Percentiles rank a stretch among this genome's conserved stretches.
Evolutionary conservation across 345 rosid genomes (phyloP).

Genomic region (Carallia brachiata): DNA sequence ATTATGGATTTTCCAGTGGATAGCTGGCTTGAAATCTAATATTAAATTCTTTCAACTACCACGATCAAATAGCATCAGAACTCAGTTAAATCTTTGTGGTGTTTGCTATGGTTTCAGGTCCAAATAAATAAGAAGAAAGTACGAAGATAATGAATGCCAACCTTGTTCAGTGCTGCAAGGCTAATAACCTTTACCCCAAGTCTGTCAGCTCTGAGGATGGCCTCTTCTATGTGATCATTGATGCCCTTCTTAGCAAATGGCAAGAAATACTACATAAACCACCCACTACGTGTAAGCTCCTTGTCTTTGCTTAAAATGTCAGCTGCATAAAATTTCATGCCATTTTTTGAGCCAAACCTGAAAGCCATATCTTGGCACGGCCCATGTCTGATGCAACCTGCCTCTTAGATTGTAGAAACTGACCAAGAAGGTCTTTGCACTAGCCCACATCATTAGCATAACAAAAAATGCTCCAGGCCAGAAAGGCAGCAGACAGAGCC

Average conservation of each 20-base stretch:
- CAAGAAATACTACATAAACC: conserved; percentile 71
- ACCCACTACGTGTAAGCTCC: neutral
- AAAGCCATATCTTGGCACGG: conserved; percentile 82
- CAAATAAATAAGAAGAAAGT: neutral
- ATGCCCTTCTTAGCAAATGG: conserved; percentile 86
- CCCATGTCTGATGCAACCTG: conserved; percentile 72
- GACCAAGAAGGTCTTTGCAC: conserved; percentile 63
- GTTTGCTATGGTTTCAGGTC: neutral
- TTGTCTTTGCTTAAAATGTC: too few relatives aligned
- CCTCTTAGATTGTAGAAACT: conserved; percentile 67
- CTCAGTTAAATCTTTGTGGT: neutral
- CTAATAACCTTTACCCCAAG: conserved; percentile 90
- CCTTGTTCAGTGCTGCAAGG: conserved; percentile 95
- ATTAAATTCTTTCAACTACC: conserved; percentile 33
- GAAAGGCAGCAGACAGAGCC: conserved; percentile 40
- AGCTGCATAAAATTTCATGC: neutral
- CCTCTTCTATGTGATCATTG: conserved; percentile 73
- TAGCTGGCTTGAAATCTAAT: conserved; percentile 4
- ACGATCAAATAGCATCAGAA: neutral
- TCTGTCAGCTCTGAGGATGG: conserved; percentile 77
- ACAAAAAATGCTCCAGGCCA: conserved; percentile 45
- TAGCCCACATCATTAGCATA: conserved; percentile 67
- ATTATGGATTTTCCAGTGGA: conserved; percentile 6
- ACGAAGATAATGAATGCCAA: conserved; percentile 11
- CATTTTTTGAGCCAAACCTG: conserved; percentile 44